A percentile compares a stretch with the other conserved stretches of the same genome.
Conservation (phyloP, 1,139 yeast genomes). For the Petasospora rhodanensis region DNA sequence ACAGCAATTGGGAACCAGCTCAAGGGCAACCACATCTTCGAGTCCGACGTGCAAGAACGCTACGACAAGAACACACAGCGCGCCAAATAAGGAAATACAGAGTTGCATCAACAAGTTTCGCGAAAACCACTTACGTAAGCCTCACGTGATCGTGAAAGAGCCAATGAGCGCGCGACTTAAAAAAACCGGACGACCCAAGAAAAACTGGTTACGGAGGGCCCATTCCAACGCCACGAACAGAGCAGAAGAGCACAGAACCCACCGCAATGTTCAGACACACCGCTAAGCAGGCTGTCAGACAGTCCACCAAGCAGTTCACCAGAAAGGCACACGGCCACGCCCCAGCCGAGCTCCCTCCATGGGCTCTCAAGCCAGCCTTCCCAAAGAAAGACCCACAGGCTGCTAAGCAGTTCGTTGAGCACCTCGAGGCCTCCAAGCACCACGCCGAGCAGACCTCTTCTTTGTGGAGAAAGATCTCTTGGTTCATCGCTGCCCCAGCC, state of each 20-base stretch:
- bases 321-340: slow-evolving; percentile 24
- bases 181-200: slow-evolving; percentile 16
- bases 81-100: slow-evolving; percentile 8
- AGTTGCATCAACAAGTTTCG: slow-evolving; percentile 9
- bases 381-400: slow-evolving; percentile 43
- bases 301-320: too few relatives aligned
- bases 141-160: slow-evolving; percentile 1
- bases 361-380: slow-evolving; percentile 34
- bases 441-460: slow-evolving; percentile 76
- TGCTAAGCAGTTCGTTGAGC: slow-evolving; percentile 48
- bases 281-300: slow-evolving; percentile 17
- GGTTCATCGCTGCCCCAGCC: slow-evolving; percentile 78
- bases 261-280: slow-evolving; percentile 22
- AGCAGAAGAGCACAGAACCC: too few relatives aligned
- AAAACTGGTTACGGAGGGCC: slow-evolving; percentile 2
- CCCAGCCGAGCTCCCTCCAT: slow-evolving; percentile 28
- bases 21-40: slow-evolving; percentile 53
- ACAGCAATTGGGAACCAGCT: slow-evolving; percentile 76
- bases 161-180: slow-evolving; percentile 13
- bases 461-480: slow-evolving; percentile 83
- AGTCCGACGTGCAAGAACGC: slow-evolving; percentile 47
- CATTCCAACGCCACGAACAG: neutral
- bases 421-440: slow-evolving; percentile 56
- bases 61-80: slow-evolving; percentile 23
- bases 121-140: too few relatives aligned